Evolutionary conservation across 441 rosid genomes (phyloP).

Genomic region (Oxalis stricta): DNA sequence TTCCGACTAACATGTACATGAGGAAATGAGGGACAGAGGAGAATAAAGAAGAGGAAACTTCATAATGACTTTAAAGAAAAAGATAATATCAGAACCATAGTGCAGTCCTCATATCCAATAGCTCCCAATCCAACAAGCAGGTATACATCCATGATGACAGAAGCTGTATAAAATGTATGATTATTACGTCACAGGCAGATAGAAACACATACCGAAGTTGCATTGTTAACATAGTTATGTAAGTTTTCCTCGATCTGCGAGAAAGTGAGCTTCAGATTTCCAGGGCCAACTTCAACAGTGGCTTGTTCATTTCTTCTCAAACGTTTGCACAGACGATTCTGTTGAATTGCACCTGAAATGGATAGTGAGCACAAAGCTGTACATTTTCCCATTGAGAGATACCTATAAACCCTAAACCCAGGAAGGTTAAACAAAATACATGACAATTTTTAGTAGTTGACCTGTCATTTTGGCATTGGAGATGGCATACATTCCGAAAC

Average conservation of each 20-base stretch:
- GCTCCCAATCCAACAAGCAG: conserved; percentile 5
- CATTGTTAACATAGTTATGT: conserved; percentile 45
- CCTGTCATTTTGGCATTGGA: conserved; percentile 59
- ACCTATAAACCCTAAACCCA: too few species aligned
- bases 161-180: conserved; percentile 6
- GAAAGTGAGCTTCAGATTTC: conserved; percentile 60
- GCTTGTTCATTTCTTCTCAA: conserved; percentile 29
- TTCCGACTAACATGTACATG: too few species aligned
- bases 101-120: too few species aligned
- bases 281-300: conserved; percentile 53
- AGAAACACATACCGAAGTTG: conserved; percentile 40
- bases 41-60: too few species aligned
- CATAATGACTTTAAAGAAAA: too few species aligned
- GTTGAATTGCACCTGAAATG: conserved; percentile 35
- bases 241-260: conserved; percentile 29
- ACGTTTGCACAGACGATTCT: conserved; percentile 35
- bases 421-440: conserved; percentile 4
- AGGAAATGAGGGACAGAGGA: too few species aligned
- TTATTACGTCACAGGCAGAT: neutral
- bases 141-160: neutral
- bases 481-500: conserved; percentile 77
- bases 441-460: conserved; percentile 11
- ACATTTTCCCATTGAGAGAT: too few species aligned
- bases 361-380: too few species aligned
- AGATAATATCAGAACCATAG: too few species aligned